Percentiles rank a stretch among this genome's conserved stretches.
phyloP scores from a whole-genome alignment of 345 rosid species.

The Capsella bursapastoris region DNA sequence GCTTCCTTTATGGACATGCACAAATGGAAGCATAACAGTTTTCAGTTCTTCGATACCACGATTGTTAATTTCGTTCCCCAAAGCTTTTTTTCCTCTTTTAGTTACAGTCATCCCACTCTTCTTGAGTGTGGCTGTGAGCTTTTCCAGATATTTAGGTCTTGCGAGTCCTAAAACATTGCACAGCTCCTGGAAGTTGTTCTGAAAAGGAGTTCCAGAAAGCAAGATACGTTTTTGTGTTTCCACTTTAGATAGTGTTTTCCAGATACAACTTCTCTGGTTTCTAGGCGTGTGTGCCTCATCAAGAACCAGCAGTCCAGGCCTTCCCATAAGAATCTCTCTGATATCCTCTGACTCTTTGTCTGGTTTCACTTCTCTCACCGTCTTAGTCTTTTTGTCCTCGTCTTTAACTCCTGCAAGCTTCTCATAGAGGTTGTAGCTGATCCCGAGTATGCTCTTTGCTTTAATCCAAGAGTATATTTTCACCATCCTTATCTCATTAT shows the following conservation, averaged over 20 bases:
- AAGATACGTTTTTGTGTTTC: constrained; percentile 65
- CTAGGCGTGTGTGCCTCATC: constrained; percentile 89
- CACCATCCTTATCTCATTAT: constrained; percentile 47
- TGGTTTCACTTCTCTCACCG: constrained; percentile 4
- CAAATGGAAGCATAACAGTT: constrained; percentile 55
- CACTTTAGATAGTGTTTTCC: constrained; percentile 60
- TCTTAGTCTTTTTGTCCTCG: constrained; percentile 34
- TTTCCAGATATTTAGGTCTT: constrained; percentile 41
- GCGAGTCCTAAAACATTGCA: constrained; percentile 47
- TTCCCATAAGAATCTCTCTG: constrained; percentile 51
- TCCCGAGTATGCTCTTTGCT: constrained; percentile 56
- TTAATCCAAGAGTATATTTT: constrained; percentile 71
- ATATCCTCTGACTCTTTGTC: constrained; percentile 36
- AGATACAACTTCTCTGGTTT: constrained; percentile 59
- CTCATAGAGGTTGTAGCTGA: constrained; percentile 68
- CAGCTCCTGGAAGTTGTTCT: constrained; percentile 80
- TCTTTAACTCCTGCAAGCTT: constrained; percentile 53
- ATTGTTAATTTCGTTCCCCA: constrained; percentile 28
- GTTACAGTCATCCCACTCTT: constrained; percentile 44
- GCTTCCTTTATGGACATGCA: constrained; percentile 77
- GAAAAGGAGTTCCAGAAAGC: constrained; percentile 90
- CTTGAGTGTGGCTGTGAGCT: constrained; percentile 38
- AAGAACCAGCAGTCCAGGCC: constrained; percentile 63
- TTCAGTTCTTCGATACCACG: constrained; percentile 44
- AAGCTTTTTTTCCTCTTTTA: constrained; percentile 24